Conservation (phyloP, 1,284 basidiomycete species). For the Malassezia caprae region DNA sequence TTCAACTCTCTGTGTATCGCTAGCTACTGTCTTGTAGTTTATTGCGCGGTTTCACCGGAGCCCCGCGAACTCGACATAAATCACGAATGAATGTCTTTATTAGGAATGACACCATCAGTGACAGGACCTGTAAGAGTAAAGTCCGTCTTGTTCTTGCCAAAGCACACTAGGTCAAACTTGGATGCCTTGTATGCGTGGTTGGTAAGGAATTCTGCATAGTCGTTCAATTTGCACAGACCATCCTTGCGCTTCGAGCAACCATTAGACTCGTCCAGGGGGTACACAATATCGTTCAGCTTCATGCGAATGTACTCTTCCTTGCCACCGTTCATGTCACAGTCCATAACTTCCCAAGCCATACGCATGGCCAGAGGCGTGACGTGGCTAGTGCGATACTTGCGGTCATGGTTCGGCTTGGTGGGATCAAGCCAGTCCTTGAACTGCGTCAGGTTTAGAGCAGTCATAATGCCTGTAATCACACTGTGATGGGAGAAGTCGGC, state of each 20-base stretch:
- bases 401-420: constrained; percentile 17
- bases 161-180: constrained; percentile 39
- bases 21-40: not conserved
- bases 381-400: constrained; percentile 26
- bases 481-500: constrained; percentile 40
- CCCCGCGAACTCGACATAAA: not conserved
- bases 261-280: constrained; percentile 63
- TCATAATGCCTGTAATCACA: constrained; percentile 30
- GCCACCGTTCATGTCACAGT: constrained; percentile 34
- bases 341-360: constrained; percentile 29
- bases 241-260: constrained; percentile 56
- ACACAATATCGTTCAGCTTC: constrained; percentile 60
- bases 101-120: constrained; percentile 19
- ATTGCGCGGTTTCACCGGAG: not conserved
- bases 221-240: constrained; percentile 67
- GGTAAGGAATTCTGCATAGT: constrained; percentile 56
- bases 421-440: constrained; percentile 26
- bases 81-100: not conserved
- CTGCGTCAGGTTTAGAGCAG: constrained; percentile 38
- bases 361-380: constrained; percentile 30
- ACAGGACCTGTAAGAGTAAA: constrained; percentile 33
- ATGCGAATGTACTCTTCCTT: constrained; percentile 59
- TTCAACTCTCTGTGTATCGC: not conserved
- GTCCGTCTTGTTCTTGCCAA: constrained; percentile 31
- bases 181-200: constrained; percentile 26